These are phyloP conservation scores for Populus tremula DNA, from an alignment of 345 rosid genomes.

Conservation along the genomic window DNA sequence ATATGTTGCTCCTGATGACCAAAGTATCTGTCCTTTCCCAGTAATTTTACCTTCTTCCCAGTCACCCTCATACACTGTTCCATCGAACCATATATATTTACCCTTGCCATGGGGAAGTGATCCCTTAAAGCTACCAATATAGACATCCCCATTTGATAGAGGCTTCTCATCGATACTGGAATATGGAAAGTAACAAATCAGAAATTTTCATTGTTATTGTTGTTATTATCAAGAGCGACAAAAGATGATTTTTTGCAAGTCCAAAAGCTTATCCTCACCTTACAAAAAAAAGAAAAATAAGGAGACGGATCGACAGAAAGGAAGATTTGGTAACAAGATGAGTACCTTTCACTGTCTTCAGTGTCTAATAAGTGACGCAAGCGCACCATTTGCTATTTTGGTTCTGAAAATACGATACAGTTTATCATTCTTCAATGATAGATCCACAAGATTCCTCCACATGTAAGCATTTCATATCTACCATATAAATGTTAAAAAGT, in stretches of 20 bases:
- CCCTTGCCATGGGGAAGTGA: slow-evolving; percentile 73
- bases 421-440: not conserved
- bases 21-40: slow-evolving; percentile 67
- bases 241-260: not conserved
- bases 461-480: not conserved
- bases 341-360: slow-evolving; percentile 28
- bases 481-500: not conserved
- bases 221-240: not conserved
- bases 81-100: slow-evolving; percentile 67
- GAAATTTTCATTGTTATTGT: not conserved
- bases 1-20: slow-evolving; percentile 74
- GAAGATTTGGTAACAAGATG: not conserved
- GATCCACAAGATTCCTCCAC: not conserved
- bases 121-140: slow-evolving; percentile 60
- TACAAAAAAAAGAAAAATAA: not conserved
- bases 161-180: slow-evolving; percentile 42
- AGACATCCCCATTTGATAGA: slow-evolving; percentile 68
- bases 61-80: slow-evolving; percentile 71
- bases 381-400: slow-evolving; percentile 16
- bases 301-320: not conserved
- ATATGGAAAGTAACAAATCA: not conserved
- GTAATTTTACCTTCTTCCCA: slow-evolving; percentile 86
- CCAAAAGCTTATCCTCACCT: not conserved
- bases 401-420: slow-evolving; percentile 9
- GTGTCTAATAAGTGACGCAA: slow-evolving; percentile 13